Evolutionary conservation across 179 eudicot species (phyloP), one percentile per base, ranked within the genome.

Genomic region (Vitellaria paradoxa): DNA sequence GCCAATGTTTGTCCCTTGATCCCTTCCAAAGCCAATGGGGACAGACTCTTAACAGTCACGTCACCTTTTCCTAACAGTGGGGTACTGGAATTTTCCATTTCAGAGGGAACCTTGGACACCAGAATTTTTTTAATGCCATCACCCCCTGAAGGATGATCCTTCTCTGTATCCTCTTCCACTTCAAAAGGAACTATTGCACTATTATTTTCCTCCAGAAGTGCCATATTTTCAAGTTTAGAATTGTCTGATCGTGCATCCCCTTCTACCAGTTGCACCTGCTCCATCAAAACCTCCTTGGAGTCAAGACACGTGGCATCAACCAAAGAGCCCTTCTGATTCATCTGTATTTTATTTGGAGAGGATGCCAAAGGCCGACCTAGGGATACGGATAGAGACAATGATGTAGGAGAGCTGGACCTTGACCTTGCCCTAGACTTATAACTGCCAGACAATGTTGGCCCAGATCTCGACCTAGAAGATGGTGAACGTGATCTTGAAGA

Each of bases 341-440:
- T 69, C 13, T 75, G 76, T 45, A 65, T 66, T 64, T 81, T 77
- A 68, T 77, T 77, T 72, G 83, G 78, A 77, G 85, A 81, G 56
- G 86, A 71, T 59, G 80, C 65, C 60, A 77, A 72, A 76, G 79
- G 71, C 74, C 49, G 66, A 56, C 70, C 82, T 11, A 78, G 66
- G 37, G 85, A 87, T 66, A 60, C 74, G 65, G 82, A 79, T 42
- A 70, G 75, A 67, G 85, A 79, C 63, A 80, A 65, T 10, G 79
- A 84, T 24, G 79, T 71, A 60, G 80, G 81, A 47, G 89, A 83
- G 59, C 86, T 81, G 78, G 88, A 80, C 67, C 85, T 76, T 53
- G 85, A 69, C 71, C 70, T 77, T n/a, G 81, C 81, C 79, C 75
- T 77, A 26, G 82, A 77, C 67, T 76, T 83, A 4, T 52, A 18